Percentiles rank a stretch among this genome's conserved stretches.
Evolutionary conservation across 805 yeast species (phyloP).

Genomic region (Maudiozyma serrabonitensis): DNA sequence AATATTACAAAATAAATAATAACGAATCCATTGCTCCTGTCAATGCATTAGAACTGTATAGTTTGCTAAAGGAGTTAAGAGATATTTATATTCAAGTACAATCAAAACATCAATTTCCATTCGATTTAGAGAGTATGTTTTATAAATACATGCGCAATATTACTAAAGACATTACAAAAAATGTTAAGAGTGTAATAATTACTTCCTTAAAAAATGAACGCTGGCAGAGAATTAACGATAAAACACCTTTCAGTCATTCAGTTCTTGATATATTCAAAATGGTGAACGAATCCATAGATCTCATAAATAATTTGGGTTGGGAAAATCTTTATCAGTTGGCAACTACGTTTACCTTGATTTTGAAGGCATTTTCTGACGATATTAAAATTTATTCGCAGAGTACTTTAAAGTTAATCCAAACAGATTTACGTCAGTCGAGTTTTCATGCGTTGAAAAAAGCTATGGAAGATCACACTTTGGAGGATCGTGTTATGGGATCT

Average conservation of each 20-base stretch:
- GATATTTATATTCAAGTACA: conserved; percentile 41
- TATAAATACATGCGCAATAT: conserved; percentile 36
- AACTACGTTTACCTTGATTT: conserved; percentile 46
- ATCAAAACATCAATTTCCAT: conserved; percentile 34
- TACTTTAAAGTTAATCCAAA: conserved; percentile 29
- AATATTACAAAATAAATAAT: conserved; percentile 19
- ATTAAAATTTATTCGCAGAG: conserved; percentile 41
- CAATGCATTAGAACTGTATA: conserved; percentile 51
- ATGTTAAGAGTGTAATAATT: neutral
- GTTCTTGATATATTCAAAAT: conserved; percentile 59
- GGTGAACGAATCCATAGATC: conserved; percentile 44
- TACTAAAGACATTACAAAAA: conserved; percentile 32
- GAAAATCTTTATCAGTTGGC: conserved; percentile 52
- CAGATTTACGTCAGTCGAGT: conserved; percentile 28
- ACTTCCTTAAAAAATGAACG: conserved; percentile 40
- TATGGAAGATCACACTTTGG: neutral
- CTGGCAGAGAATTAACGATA: conserved; percentile 43
- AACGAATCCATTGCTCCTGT: conserved; percentile 35
- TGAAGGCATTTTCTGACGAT: conserved; percentile 56
- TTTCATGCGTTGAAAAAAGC: neutral
- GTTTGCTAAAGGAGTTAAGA: conserved; percentile 43
- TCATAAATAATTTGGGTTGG: conserved; percentile 62
- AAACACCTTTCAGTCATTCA: conserved; percentile 43
- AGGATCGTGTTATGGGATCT: neutral
- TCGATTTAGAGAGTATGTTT: conserved; percentile 49